phyloP scores from a whole-genome alignment of 768 basidiomycete genomes.

The Fomitopsis pulvina region DNA sequence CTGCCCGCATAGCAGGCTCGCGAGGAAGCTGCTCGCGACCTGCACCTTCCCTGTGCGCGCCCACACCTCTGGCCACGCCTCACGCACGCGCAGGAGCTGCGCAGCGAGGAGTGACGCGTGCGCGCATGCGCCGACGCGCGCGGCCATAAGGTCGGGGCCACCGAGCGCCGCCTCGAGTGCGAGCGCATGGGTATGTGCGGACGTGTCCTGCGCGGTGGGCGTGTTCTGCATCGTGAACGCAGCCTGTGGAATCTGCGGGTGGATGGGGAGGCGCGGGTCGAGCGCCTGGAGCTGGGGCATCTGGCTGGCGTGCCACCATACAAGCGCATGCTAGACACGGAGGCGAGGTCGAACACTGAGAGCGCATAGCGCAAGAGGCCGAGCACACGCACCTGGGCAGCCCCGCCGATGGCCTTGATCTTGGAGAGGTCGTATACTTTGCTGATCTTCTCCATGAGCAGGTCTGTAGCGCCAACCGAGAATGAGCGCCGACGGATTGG shows the following conservation, averaged over 20 bases:
- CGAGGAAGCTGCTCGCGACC: slow-evolving; percentile 70
- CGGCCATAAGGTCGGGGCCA: slow-evolving; percentile 71
- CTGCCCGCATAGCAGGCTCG: slow-evolving; percentile 63
- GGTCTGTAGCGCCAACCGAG: slow-evolving; percentile 36
- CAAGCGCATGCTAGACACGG: slow-evolving; percentile 51
- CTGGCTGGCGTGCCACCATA: slow-evolving; percentile 83
- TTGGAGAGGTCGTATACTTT: slow-evolving; percentile 62
- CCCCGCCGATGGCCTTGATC: slow-evolving; percentile 71
- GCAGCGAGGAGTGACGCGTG: slow-evolving; percentile 66
- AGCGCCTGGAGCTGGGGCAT: slow-evolving; percentile 66
- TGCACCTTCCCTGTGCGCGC: slow-evolving; percentile 68
- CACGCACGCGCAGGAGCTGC: slow-evolving; percentile 72
- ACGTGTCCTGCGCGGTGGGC: slow-evolving; percentile 73
- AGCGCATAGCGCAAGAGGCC: slow-evolving; percentile 1
- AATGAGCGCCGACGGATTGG: neutral
- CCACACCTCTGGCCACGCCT: slow-evolving; percentile 79
- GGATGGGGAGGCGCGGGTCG: slow-evolving; percentile 63
- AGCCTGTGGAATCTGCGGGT: slow-evolving; percentile 60
- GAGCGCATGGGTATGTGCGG: slow-evolving; percentile 72
- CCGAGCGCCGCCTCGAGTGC: slow-evolving; percentile 72
- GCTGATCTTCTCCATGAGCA: slow-evolving; percentile 67
- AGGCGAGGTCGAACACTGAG: neutral
- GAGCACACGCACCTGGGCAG: slow-evolving; percentile 57
- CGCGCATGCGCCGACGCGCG: slow-evolving; percentile 68
- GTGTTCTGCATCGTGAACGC: slow-evolving; percentile 69